phyloP scores from a whole-genome alignment of 78 protist species.

The Isochrysis galbana region DNA sequence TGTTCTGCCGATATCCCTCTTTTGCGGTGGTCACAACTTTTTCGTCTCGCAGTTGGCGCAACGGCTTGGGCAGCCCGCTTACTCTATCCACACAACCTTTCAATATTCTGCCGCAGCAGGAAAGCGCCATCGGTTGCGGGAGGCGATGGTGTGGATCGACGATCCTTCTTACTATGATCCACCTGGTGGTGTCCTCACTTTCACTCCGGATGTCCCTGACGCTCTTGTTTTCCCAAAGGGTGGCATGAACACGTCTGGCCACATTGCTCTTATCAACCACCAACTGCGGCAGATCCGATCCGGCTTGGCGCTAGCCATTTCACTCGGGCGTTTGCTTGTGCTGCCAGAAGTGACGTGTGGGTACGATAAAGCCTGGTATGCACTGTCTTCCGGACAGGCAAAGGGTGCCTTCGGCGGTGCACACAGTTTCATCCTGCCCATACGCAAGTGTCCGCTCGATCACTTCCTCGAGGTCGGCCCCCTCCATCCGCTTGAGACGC shows the following conservation, averaged over 20 bases:
- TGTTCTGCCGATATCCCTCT: not conserved
- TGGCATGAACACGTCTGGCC: not conserved
- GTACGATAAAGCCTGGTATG: not conserved
- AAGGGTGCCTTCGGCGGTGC: not conserved
- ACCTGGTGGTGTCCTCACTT: not conserved
- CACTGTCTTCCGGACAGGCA: not conserved
- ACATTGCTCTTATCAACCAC: not conserved
- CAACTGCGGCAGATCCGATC: not conserved
- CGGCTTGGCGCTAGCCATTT: not conserved
- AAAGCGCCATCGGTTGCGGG: not conserved
- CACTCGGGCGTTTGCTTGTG: not conserved
- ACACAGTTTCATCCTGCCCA: not conserved
- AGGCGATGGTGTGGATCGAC: constrained; percentile 4
- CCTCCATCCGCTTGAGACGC: no score
- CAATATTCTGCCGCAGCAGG: not conserved
- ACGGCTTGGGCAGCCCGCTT: not conserved
- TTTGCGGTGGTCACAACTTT: not conserved
- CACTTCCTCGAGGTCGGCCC: not conserved
- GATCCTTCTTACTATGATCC: not conserved
- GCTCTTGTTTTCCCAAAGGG: not conserved
- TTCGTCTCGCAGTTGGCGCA: not conserved
- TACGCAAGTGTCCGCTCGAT: not conserved
- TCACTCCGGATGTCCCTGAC: not conserved
- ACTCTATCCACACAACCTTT: not conserved
- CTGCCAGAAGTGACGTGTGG: not conserved